Conservation (phyloP, 2,329 filamentous ascomycete species). For the Neopestalotiopsis sp. region DNA sequence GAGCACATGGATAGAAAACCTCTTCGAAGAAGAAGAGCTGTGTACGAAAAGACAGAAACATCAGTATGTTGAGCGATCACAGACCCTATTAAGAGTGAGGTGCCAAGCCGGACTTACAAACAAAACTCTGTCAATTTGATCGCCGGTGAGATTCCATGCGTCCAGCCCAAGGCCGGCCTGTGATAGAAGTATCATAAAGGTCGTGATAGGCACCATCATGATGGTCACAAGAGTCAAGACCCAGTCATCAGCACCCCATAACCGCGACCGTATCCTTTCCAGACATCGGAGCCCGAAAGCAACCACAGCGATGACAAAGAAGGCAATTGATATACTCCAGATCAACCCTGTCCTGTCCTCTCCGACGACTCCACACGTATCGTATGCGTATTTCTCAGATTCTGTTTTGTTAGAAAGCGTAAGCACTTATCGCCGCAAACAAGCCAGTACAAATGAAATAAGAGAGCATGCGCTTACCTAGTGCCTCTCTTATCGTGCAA, state of each 20-base stretch:
- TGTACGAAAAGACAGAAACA: not conserved
- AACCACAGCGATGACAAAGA: not conserved
- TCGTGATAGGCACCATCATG: slow-evolving; percentile 3
- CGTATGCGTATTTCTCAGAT: slow-evolving; percentile 13
- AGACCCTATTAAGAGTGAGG: not conserved
- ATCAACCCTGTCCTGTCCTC: slow-evolving; percentile 8
- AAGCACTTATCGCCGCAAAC: too few relatives aligned
- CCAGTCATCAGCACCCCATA: slow-evolving; percentile 9
- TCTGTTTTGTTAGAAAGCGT: not conserved
- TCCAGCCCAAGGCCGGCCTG: not conserved
- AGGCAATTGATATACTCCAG: not conserved
- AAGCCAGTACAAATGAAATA: too few relatives aligned
- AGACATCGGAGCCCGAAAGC: slow-evolving; percentile 10
- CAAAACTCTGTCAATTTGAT: not conserved
- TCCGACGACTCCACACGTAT: slow-evolving; percentile 4
- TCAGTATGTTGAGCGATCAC: not conserved
- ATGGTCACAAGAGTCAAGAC: slow-evolving; percentile 1
- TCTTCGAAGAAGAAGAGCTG: slow-evolving; percentile 16
- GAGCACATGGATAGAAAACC: not conserved
- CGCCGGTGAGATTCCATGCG: not conserved
- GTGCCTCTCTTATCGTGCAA: slow-evolving; percentile 12
- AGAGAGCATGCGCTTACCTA: not conserved
- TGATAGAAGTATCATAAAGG: not conserved
- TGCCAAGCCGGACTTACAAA: not conserved
- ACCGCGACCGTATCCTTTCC: slow-evolving; percentile 5